Evolutionary conservation across 2,329 filamentous ascomycete genomes (phyloP).

Genomic region (Aureobasidium sp.): DNA sequence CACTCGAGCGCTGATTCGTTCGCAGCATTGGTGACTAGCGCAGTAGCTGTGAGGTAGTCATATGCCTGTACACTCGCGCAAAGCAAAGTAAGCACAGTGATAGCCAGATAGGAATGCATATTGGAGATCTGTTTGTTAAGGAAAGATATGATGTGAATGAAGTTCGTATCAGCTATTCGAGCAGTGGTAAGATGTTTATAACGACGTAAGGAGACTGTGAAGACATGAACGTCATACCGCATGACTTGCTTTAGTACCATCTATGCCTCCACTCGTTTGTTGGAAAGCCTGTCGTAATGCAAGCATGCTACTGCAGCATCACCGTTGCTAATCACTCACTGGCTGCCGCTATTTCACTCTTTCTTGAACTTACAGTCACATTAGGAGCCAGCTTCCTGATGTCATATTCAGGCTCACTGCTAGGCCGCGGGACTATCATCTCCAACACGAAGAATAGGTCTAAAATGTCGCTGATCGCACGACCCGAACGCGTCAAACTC

Average conservation of each 20-base stretch:
- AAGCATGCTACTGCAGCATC: constrained; percentile 9
- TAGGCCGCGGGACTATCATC: background rate
- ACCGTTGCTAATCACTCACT: background rate
- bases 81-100: background rate
- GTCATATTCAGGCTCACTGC: background rate
- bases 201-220: background rate
- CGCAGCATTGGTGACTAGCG: constrained; percentile 35
- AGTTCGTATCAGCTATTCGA: background rate
- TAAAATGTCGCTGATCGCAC: background rate
- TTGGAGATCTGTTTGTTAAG: background rate
- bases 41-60: constrained; percentile 35
- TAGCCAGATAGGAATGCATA: constrained; percentile 10
- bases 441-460: background rate
- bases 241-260: constrained; percentile 2
- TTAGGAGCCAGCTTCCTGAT: background rate
- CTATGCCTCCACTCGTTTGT: background rate
- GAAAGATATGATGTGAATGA: background rate
- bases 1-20: constrained; percentile 39
- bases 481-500: background rate
- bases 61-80: background rate
- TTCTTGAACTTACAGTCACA: background rate
- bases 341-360: background rate
- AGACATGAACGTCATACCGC: constrained; percentile 5
- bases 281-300: background rate
- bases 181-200: background rate